These are phyloP conservation scores for Lathyrus sativus DNA, from an alignment of 306 rosid genomes.

Conservation along the genomic window DNA sequence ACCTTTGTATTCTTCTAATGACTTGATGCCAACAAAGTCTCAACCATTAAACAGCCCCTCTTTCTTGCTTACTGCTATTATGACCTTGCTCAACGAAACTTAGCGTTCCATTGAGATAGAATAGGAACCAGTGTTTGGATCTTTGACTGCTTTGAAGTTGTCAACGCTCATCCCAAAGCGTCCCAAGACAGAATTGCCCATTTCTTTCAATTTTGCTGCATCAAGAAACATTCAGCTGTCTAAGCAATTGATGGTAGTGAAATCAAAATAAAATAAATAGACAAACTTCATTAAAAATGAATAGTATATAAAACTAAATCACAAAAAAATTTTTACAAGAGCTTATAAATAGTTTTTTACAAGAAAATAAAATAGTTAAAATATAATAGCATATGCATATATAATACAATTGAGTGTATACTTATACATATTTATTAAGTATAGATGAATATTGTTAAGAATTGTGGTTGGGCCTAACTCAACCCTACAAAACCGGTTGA, in stretches of 20 bases:
- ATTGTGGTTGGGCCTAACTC: too few species aligned
- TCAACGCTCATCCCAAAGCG: slow-evolving; percentile 92
- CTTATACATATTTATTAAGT: too few species aligned
- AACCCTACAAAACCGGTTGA: too few species aligned
- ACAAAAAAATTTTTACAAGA: too few species aligned
- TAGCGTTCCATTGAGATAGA: slow-evolving; percentile 77
- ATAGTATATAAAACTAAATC: slow-evolving; percentile 18
- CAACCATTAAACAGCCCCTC: neutral
- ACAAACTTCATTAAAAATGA: neutral
- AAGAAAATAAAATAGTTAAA: too few species aligned
- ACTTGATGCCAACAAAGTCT: slow-evolving; percentile 14
- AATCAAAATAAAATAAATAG: slow-evolving; percentile 1
- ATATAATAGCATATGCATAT: too few species aligned
- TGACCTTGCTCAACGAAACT: slow-evolving; percentile 23
- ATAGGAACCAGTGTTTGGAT: slow-evolving; percentile 91
- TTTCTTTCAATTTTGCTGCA: slow-evolving; percentile 81
- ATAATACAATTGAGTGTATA: too few species aligned
- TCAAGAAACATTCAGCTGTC: slow-evolving; percentile 16
- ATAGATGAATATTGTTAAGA: too few species aligned
- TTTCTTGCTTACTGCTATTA: slow-evolving; percentile 30
- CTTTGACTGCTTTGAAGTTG: slow-evolving; percentile 87
- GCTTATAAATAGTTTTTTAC: too few species aligned
- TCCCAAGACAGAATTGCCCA: slow-evolving; percentile 90
- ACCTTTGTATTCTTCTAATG: slow-evolving; percentile 25
- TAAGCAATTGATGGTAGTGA: slow-evolving; percentile 7